Evolutionary conservation across 208 protist species (phyloP).

Genomic region (Acanthamoeba royreba): DNA sequence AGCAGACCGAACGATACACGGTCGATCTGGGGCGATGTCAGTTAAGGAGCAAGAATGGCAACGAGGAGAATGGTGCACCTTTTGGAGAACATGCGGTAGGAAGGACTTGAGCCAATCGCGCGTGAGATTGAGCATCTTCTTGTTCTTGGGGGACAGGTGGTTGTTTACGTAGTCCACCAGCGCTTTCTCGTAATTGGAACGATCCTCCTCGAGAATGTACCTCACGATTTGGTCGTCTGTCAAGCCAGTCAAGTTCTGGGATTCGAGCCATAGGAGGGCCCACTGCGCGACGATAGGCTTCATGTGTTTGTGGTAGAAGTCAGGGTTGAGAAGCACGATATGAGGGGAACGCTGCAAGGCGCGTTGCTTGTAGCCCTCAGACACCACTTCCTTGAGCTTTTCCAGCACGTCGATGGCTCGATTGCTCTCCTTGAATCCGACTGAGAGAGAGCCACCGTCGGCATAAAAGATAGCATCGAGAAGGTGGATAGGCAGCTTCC

Average conservation of each 20-base stretch:
- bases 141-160: constrained; percentile 58
- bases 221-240: constrained; percentile 45
- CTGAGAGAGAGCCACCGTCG: constrained; percentile 58
- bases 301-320: constrained; percentile 85
- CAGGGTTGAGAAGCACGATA: constrained; percentile 86
- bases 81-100: constrained; percentile 87
- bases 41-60: not conserved
- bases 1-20: constrained; percentile 91
- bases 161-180: constrained; percentile 24
- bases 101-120: constrained; percentile 88
- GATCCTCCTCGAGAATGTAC: constrained; percentile 37
- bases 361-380: constrained; percentile 73
- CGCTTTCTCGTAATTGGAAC: constrained; percentile 35
- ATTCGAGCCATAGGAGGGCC: constrained; percentile 86
- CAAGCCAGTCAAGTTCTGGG: constrained; percentile 47
- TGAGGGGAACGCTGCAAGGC: constrained; percentile 88
- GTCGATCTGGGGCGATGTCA: constrained; percentile 80
- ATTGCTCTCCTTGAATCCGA: constrained; percentile 49
- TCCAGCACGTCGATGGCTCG: constrained; percentile 24
- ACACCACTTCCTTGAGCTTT: constrained; percentile 70
- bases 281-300: constrained; percentile 87
- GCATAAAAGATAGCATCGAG: constrained; percentile 89
- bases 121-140: constrained; percentile 88
- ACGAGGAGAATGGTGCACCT: not conserved
- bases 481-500: constrained; percentile 91